These are phyloP conservation scores for Candida manassasensis DNA, from an alignment of 805 yeast genomes.

Conservation along the genomic window DNA sequence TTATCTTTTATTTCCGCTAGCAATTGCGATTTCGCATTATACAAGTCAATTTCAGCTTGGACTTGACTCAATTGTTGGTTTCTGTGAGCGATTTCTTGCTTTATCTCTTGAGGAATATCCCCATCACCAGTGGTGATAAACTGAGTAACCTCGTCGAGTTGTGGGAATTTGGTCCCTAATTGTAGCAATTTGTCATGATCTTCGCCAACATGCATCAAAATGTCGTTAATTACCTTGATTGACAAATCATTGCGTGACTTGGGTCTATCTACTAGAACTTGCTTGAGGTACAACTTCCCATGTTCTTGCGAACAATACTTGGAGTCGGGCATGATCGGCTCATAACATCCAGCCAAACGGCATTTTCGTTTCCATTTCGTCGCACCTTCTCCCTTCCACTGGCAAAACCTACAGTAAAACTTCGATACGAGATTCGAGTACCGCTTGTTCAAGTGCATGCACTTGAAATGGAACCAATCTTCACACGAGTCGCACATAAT, in stretches of 20 bases:
- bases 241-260: slow-evolving; percentile 10
- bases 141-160: slow-evolving; percentile 26
- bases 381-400: slow-evolving; percentile 43
- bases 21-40: slow-evolving; percentile 15
- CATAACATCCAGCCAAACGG: slow-evolving; percentile 51
- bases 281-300: slow-evolving; percentile 46
- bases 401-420: slow-evolving; percentile 74
- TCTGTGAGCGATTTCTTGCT: slow-evolving; percentile 9
- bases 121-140: slow-evolving; percentile 14
- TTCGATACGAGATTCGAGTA: slow-evolving; percentile 54
- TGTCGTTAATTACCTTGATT: slow-evolving; percentile 19
- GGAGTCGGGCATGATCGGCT: slow-evolving; percentile 47
- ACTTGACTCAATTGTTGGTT: slow-evolving; percentile 15
- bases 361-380: slow-evolving; percentile 79
- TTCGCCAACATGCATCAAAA: slow-evolving; percentile 18
- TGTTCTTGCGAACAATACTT: slow-evolving; percentile 77
- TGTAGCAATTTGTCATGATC: slow-evolving; percentile 17
- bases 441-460: slow-evolving; percentile 55
- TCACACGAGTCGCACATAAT: slow-evolving; percentile 94
- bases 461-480: slow-evolving; percentile 87
- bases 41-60: slow-evolving; percentile 9
- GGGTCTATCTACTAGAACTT: slow-evolving; percentile 15
- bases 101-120: slow-evolving; percentile 8
- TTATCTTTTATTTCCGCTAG: slow-evolving; percentile 32
- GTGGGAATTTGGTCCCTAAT: slow-evolving; percentile 41